Evolutionary conservation across 2,329 filamentous ascomycete species (phyloP).

Genomic region (Colletotrichum incanum): DNA sequence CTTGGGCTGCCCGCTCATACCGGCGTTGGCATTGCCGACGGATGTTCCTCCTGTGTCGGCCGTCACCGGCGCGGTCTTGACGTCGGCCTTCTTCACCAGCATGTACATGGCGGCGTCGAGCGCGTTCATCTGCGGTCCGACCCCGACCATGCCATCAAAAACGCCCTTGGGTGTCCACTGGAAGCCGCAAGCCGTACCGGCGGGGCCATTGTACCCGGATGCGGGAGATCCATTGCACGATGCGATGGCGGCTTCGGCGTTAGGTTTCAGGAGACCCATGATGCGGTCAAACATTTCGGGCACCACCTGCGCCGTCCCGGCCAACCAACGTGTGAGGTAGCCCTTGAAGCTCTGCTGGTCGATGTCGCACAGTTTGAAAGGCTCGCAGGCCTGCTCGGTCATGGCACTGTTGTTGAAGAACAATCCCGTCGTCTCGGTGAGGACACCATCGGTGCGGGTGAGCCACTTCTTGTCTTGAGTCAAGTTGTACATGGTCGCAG

Average conservation of each 20-base stretch:
- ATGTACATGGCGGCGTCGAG: conserved; percentile 75
- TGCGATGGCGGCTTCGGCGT: conserved; percentile 66
- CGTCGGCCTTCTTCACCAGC: conserved; percentile 59
- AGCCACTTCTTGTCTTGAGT: conserved; percentile 70
- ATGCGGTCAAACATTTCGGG: conserved; percentile 67
- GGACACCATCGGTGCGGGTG: conserved; percentile 71
- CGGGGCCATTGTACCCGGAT: conserved; percentile 63
- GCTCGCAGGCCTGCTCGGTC: conserved; percentile 79
- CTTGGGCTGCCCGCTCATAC: conserved; percentile 49
- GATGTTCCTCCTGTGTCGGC: conserved; percentile 73
- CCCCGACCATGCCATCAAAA: conserved; percentile 74
- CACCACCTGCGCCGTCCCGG: conserved; percentile 68
- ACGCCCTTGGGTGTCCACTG: conserved; percentile 68
- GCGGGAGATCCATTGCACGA: conserved; percentile 65
- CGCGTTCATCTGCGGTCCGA: conserved; percentile 80
- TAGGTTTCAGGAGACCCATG: conserved; percentile 65
- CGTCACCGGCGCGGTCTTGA: conserved; percentile 62
- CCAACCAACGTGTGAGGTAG: conserved; percentile 79
- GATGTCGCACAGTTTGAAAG: conserved; percentile 72
- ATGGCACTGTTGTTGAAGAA: conserved; percentile 74
- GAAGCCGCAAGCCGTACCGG: conserved; percentile 78
- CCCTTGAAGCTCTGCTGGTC: conserved; percentile 85
- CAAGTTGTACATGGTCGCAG: conserved; percentile 75
- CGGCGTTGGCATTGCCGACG: conserved; percentile 65
- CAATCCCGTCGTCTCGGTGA: conserved; percentile 63